Percentiles rank a stretch among this genome's conserved stretches.
Evolutionary conservation across 345 rosid species (phyloP).

Genomic region (Eucalyptus regnans): DNA sequence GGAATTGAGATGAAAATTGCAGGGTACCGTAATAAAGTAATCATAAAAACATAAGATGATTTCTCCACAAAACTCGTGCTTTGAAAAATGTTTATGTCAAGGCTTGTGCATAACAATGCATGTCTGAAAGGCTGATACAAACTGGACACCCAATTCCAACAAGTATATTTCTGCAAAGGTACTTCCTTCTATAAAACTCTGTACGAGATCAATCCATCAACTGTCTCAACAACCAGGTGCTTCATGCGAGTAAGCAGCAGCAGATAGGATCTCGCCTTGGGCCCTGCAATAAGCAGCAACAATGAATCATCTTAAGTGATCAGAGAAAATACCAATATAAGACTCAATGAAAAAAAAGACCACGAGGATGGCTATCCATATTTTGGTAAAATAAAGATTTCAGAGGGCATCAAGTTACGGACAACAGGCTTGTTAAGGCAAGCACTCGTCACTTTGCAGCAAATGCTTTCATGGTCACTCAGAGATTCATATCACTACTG

Average conservation of each 20-base stretch:
- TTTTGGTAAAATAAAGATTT: not conserved
- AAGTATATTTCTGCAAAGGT: too few relatives aligned
- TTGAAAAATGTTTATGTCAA: not conserved
- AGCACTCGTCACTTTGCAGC: not conserved
- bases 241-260: slow-evolving; percentile 62
- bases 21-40: not conserved
- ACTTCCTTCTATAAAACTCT: slow-evolving; percentile 10
- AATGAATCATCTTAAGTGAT: not conserved
- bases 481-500: not conserved
- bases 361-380: not conserved
- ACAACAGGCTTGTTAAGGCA: not conserved
- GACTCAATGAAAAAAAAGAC: not conserved
- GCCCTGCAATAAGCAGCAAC: slow-evolving; percentile 21
- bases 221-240: slow-evolving; percentile 45
- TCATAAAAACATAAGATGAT: not conserved
- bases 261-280: slow-evolving; percentile 50
- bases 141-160: not conserved
- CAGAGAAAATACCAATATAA: not conserved
- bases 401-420: not conserved
- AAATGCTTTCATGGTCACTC: not conserved
- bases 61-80: not conserved
- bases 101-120: not conserved
- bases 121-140: not conserved
- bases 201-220: slow-evolving; percentile 42
- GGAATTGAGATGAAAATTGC: not conserved